phyloP scores from a whole-genome alignment of 768 basidiomycete species.

The Melanogaster broomeanus region DNA sequence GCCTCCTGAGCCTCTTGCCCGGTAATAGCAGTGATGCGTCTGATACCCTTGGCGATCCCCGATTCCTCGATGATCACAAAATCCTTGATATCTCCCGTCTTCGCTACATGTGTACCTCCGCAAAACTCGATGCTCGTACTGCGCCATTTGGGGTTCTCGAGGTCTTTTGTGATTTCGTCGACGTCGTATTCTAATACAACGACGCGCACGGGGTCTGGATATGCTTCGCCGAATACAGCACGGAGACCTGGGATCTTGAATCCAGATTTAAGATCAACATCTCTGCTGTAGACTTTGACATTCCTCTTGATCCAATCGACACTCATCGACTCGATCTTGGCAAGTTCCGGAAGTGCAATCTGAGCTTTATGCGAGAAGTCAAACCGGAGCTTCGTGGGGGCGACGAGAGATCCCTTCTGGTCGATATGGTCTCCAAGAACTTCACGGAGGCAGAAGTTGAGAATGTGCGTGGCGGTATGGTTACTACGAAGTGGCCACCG shows the following conservation, averaged over 20 bases:
- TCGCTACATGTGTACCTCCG: conserved; percentile 98
- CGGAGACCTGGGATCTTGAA: conserved; percentile 90
- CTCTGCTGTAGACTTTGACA: conserved; percentile 86
- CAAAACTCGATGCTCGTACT: conserved; percentile 95
- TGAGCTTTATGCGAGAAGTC: conserved; percentile 97
- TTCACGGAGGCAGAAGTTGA: conserved; percentile 92
- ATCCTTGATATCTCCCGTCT: conserved; percentile 96
- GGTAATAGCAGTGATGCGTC: conserved; percentile 91
- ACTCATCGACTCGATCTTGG: conserved; percentile 81
- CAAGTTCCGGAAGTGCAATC: conserved; percentile 73
- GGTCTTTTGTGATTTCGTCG: conserved; percentile 82
- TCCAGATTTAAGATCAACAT: conserved; percentile 75
- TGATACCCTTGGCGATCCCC: conserved; percentile 97
- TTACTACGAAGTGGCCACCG: conserved; percentile 97
- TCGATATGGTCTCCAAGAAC: conserved; percentile 96
- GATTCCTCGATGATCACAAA: conserved; percentile 95
- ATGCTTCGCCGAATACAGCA: conserved; percentile 97
- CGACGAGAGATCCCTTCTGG: conserved; percentile 97
- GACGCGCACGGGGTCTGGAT: conserved; percentile 96
- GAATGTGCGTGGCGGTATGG: conserved; percentile 97
- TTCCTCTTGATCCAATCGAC: conserved; percentile 90
- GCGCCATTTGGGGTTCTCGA: conserved; percentile 90
- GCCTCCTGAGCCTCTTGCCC: conserved; percentile 91
- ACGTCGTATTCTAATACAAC: conserved; percentile 88
- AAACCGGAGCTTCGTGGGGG: conserved; percentile 93